These are phyloP conservation scores for Brachypodium distachyon DNA, from an alignment of 202 grass and related monocot species.

Conservation along the genomic window DNA sequence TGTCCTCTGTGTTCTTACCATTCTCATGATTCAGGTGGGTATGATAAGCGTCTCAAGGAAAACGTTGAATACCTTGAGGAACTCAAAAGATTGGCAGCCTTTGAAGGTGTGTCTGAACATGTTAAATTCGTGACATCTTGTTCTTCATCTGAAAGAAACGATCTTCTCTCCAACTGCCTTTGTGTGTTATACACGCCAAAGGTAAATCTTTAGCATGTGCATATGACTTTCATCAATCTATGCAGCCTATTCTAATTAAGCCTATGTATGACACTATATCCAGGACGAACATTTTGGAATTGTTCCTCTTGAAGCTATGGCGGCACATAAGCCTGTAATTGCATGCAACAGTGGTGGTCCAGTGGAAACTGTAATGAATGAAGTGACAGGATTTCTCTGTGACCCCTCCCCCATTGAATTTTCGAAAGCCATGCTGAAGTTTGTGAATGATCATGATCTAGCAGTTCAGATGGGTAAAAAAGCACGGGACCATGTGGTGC, in stretches of 20 bases:
- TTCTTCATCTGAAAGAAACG: constrained; percentile 82
- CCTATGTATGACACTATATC: not conserved
- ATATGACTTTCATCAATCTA: not conserved
- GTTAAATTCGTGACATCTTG: constrained; percentile 85
- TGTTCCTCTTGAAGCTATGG: constrained; percentile 97
- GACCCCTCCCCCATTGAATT: constrained; percentile 60
- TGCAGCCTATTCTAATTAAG: not conserved
- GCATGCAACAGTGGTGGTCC: constrained; percentile 89
- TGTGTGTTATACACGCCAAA: constrained; percentile 80
- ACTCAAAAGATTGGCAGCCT: constrained; percentile 51
- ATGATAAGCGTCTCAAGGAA: constrained; percentile 84
- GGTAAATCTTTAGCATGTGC: constrained; percentile 32
- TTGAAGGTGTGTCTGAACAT: constrained; percentile 53
- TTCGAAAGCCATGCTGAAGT: constrained; percentile 65
- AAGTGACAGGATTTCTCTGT: constrained; percentile 75
- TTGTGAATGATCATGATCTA: constrained; percentile 45
- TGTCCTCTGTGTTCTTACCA: not conserved
- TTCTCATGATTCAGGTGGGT: constrained; percentile 54
- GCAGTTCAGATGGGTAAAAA: constrained; percentile 53
- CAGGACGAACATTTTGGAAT: constrained; percentile 98
- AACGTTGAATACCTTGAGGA: constrained; percentile 91
- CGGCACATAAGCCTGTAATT: constrained; percentile 76
- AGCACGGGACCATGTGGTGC: constrained; percentile 60
- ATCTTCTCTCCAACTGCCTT: constrained; percentile 80
- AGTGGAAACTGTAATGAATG: constrained; percentile 74